Conservation (phyloP, 345 rosid species). For the Camelina sativa region DNA sequence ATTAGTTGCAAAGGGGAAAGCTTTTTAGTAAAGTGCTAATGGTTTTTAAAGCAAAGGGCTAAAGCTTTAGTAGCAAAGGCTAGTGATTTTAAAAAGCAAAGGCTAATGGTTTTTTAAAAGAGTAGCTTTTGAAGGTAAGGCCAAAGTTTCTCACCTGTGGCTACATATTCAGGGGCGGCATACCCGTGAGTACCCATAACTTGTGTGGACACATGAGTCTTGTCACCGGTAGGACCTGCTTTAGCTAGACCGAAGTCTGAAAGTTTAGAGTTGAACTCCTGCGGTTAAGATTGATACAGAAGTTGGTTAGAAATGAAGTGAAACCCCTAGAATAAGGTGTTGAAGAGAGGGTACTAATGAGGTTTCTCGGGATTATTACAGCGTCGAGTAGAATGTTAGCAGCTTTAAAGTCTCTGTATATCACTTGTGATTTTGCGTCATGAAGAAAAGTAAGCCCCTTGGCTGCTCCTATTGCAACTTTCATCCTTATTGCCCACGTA, state of each 20-base stretch:
- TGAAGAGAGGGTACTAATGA: conserved; percentile 7
- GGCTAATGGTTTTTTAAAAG: neutral
- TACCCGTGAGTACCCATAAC: conserved; percentile 98
- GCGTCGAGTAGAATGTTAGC: conserved; percentile 90
- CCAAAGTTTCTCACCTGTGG: conserved; percentile 66
- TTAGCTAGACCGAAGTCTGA: conserved; percentile 98
- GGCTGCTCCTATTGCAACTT: conserved; percentile 97
- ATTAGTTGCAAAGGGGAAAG: neutral
- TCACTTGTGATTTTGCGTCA: conserved; percentile 88
- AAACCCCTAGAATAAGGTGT: neutral
- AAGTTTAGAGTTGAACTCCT: conserved; percentile 90
- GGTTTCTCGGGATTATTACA: conserved; percentile 50
- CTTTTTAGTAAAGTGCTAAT: neutral
- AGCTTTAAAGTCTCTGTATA: conserved; percentile 96
- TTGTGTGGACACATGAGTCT: conserved; percentile 96
- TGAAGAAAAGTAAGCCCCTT: conserved; percentile 93
- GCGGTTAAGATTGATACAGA: conserved; percentile 29
- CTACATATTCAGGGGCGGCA: conserved; percentile 98
- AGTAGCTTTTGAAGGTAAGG: neutral
- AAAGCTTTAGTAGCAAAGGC: neutral
- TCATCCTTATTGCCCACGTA: conserved; percentile 88
- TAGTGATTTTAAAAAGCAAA: neutral
- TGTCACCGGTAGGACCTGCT: conserved; percentile 97
- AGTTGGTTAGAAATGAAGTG: conserved; percentile 9
- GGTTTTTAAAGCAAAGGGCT: neutral